These are phyloP conservation scores for Mycoemilia scoparia DNA, from an alignment of 192 early-diverging fungal species.

Conservation along the genomic window DNA sequence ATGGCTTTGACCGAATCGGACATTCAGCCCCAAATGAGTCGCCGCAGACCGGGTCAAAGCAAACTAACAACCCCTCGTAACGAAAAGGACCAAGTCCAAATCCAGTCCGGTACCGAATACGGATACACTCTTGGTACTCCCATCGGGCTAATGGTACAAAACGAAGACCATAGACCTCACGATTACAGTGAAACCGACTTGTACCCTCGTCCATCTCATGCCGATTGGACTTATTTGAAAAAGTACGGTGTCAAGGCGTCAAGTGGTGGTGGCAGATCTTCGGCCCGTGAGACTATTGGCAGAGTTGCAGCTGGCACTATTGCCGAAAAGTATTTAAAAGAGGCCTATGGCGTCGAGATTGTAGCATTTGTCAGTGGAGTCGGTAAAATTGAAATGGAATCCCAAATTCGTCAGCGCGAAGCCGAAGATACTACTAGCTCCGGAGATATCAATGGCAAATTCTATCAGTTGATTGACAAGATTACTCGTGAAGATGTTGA, in stretches of 20 bases:
- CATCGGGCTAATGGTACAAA: constrained; percentile 77
- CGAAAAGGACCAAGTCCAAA: constrained; percentile 86
- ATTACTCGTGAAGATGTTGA: constrained; percentile 64
- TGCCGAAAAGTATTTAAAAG: constrained; percentile 88
- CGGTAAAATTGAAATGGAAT: constrained; percentile 60
- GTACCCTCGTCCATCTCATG: constrained; percentile 91
- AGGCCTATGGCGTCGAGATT: constrained; percentile 69
- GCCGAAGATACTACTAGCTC: constrained; percentile 16
- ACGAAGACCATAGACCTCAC: constrained; percentile 88
- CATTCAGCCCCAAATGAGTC: constrained; percentile 78
- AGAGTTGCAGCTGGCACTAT: constrained; percentile 92
- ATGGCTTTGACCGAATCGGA: constrained; percentile 73
- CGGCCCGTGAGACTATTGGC: constrained; percentile 92
- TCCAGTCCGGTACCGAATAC: constrained; percentile 83
- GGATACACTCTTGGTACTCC: constrained; percentile 90
- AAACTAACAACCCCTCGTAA: constrained; percentile 91
- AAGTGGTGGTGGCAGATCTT: constrained; percentile 81
- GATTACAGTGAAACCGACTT: constrained; percentile 93
- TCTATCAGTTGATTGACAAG: constrained; percentile 43
- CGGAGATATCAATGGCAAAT: constrained; percentile 19
- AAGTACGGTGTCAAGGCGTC: constrained; percentile 95
- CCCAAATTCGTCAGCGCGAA: constrained; percentile 35
- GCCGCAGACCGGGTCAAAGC: constrained; percentile 92
- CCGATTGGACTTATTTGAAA: constrained; percentile 92
- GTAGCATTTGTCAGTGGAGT: constrained; percentile 89